Conservation (phyloP, 805 yeast species). For the Ogataea neopini region DNA sequence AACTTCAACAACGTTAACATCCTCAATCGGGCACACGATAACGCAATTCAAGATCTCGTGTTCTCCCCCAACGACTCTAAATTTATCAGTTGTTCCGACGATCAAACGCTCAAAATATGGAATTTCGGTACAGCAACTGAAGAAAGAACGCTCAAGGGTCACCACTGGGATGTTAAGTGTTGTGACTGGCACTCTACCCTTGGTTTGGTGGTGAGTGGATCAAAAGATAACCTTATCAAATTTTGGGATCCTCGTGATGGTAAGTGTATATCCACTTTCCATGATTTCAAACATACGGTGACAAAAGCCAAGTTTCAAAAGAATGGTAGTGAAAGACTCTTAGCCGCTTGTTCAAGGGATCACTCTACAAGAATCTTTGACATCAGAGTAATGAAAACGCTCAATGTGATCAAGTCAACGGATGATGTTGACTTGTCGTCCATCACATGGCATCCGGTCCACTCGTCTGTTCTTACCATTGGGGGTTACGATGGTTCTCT, state of each 20-base stretch:
- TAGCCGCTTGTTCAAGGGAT: slow-evolving; percentile 89
- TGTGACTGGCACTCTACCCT: slow-evolving; percentile 95
- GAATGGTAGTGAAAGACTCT: slow-evolving; percentile 64
- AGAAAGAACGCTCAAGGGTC: slow-evolving; percentile 81
- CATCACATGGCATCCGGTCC: slow-evolving; percentile 91
- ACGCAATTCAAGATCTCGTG: slow-evolving; percentile 81
- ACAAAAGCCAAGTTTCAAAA: slow-evolving; percentile 77
- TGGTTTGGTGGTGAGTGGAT: slow-evolving; percentile 88
- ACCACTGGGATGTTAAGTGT: slow-evolving; percentile 98
- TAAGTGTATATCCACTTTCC: slow-evolving; percentile 72
- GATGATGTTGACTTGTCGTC: slow-evolving; percentile 83
- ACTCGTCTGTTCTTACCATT: slow-evolving; percentile 72
- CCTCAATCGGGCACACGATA: slow-evolving; percentile 67
- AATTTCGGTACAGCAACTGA: slow-evolving; percentile 86
- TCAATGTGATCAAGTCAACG: slow-evolving; percentile 65
- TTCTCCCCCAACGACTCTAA: slow-evolving; percentile 90
- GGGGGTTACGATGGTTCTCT: slow-evolving; percentile 91
- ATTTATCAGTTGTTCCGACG: slow-evolving; percentile 94
- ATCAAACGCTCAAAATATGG: slow-evolving; percentile 88
- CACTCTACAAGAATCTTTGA: slow-evolving; percentile 87
- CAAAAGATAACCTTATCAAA: slow-evolving; percentile 90
- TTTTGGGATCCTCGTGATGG: slow-evolving; percentile 94
- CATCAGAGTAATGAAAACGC: slow-evolving; percentile 78
- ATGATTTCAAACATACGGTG: slow-evolving; percentile 95
- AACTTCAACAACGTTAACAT: slow-evolving; percentile 95